Base-by-base conservation (phyloP, 108 stramenopile genomes). In the Aureococcus anophagefferens region DNA sequence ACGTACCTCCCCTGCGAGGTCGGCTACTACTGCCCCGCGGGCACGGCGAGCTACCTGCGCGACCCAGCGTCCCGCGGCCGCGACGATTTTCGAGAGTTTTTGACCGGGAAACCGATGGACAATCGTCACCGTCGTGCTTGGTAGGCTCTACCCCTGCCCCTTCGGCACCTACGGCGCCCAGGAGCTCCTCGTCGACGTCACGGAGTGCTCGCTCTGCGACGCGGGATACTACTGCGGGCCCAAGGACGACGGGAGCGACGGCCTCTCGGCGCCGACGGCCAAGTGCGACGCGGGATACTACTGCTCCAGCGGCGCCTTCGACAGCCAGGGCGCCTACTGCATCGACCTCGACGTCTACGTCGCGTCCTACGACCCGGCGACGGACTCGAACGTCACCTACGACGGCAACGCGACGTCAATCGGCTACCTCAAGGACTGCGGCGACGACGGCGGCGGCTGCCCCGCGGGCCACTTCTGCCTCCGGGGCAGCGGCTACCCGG, bases 391-490 rank as follows among this genome's bases (percentile, higher is more conserved):
- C 36, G 66, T 35, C 66, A 4, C n/a, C 18, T 1, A 5, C 66
- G 36, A 32, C 29, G 66, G 14, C 5, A 4, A 4, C 14, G 25
- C 66, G 30, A 31, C 4, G 66, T 31, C 11, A 13, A n/a, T n/a
- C n/a, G n/a, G n/a, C n/a, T 18, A 25, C n/a, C 34, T 67, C 30
- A 72, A 21, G 30, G 18, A 63, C 30, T 0, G 28, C 28, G 76
- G 71, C n/a, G 30, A 67, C 37, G 37, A 40, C 37, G 37, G 37
- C 37, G 37, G 37, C 37, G 33, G 32, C 66, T 84, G 83, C 77
- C 62, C 71, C 1, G 31, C 46, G 32, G 85, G 85, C n/a, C 68
- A 77, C 72, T 86, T 74, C 76, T 86, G 85, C 66, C 70, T 68
- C 0, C 62, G 59, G 7, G 80, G 76, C 15, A 64, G 71, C 5